Evolutionary conservation across 2,329 filamentous ascomycete genomes (phyloP).

Genomic region (Davidsoniella australis): DNA sequence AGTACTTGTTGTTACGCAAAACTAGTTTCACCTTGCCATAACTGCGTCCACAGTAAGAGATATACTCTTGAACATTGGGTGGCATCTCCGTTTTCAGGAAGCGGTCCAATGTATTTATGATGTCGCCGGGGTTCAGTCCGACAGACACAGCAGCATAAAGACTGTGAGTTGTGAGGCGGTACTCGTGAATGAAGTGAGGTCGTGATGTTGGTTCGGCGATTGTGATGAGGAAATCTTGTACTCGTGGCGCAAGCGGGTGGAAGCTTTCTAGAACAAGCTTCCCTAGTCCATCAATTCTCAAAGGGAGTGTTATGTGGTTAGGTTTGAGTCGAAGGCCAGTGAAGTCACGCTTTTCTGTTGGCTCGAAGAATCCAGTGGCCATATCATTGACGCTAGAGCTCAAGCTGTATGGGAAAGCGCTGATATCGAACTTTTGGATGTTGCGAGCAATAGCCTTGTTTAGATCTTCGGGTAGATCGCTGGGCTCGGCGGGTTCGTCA

Average conservation of each 20-base stretch:
- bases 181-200: conserved; percentile 84
- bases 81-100: conserved; percentile 82
- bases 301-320: conserved; percentile 74
- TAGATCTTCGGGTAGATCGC: conserved; percentile 26
- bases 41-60: conserved; percentile 62
- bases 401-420: conserved; percentile 28
- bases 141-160: conserved; percentile 91
- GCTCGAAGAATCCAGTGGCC: conserved; percentile 29
- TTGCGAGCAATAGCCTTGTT: conserved; percentile 36
- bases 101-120: conserved; percentile 72
- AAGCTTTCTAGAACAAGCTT: conserved; percentile 91
- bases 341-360: conserved; percentile 43
- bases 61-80: conserved; percentile 63
- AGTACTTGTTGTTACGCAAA: conserved; percentile 85
- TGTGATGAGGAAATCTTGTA: conserved; percentile 88
- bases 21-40: conserved; percentile 95
- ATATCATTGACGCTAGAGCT: conserved; percentile 22
- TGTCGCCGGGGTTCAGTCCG: conserved; percentile 75
- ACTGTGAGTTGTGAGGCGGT: conserved; percentile 78
- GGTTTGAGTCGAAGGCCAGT: conserved; percentile 68
- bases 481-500: conserved; percentile 20
- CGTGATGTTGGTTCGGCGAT: conserved; percentile 86
- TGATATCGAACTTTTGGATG: conserved; percentile 40
- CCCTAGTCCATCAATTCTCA: conserved; percentile 83
- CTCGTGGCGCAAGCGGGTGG: conserved; percentile 68